Evolutionary conservation across 2,329 filamentous ascomycete genomes (phyloP), one percentile per base, ranked within the genome.

Genomic region (Zalaria obscura): DNA sequence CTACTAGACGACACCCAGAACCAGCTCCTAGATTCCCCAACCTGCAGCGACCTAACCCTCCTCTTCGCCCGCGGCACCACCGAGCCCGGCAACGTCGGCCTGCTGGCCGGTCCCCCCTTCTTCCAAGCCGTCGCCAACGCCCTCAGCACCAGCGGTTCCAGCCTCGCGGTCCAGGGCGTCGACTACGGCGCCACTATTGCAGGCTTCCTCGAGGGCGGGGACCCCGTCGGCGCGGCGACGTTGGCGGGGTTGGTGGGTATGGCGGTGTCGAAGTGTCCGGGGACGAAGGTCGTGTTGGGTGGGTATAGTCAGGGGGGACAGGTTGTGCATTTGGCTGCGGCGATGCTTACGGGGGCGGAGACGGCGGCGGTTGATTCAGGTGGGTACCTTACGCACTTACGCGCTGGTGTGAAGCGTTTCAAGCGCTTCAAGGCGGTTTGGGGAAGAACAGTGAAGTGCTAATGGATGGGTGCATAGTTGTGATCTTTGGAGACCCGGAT

Each of bases 1-100:
- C 11, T 27, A 5, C 7, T 11, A 11, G 25, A 5, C 5, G 26
- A 25, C 18, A 37, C 36, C 36, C 39, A 35, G 43, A 47, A 48
- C 41, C 41, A 48, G 25, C 40, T 48, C n/a, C 25, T 37, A 18
- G 42, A 47, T 37, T 44, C 44, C 36, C 46, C 46, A 26, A 37
- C 44, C n/a, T 48, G 46, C 42, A 44, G 45, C 27, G 40, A 29
- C 5, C 6, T 10, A 46, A 74, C 71, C 3, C 55, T 75, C 38
- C 65, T 76, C 48, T 76, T 72, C 47, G 72, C 72, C 8, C 66
- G 72, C 9, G 73, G 73, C 5, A 75, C 72, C 5, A 65, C 63
- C 3, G 69, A 75, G 52, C 27, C 46, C 0, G 70, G 70, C 29
- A 75, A 72, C 47, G 67, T 76, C 41, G 72, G 72, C 6, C 54